Evolutionary conservation across 1,284 basidiomycete genomes (phyloP), one percentile per base, ranked within the genome.

Genomic region (Cutaneotrichosporon arboriforme): DNA sequence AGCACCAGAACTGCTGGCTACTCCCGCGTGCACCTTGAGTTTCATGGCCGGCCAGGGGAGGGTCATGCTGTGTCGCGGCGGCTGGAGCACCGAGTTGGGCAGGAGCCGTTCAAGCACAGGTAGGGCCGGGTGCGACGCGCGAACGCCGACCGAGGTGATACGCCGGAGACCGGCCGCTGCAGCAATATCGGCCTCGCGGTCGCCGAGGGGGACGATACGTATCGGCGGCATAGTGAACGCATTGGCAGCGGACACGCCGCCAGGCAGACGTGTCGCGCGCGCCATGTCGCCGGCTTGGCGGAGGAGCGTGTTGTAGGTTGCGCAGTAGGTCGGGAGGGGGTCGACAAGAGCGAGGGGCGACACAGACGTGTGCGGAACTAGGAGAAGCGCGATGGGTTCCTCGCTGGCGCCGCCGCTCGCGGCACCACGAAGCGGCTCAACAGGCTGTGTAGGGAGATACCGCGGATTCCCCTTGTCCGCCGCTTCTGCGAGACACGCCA

Each of bases 121-220:
- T 4, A 66, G n/a, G 2, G 57, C 48, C 1, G 72, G 68, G 47
- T 71, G 69, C 4, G 62, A 63, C 15, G 51, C 38, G 63, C 67
- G 45, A 34, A 91, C 69, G 12, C 82, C 85, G 39, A 93, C 52
- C 7, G 83, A 81, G 0, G 89, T 82, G 1, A 84, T 81, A 52
- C 89, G 79, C 34, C 86, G 78, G 20, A 92, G 68, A 8, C 86
- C 87, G 14, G 86, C 64, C 2, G 80, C 76, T 40, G 80, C 78
- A 1, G 88, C 83, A 31, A 93, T 71, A 8, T 78, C 72, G 15
- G 66, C 46, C 72, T 93, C 90, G 1, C 88, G 85, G 58, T 80
- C 80, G 3, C 87, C 84, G 14, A 93, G 75, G 13, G 84, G 79
- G n/a, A 89, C 77, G 15, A 92, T 74, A 64, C 81, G 82, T 45